phyloP scores from a whole-genome alignment of 2,329 filamentous ascomycete genomes.

The Colletotrichum falcatum region DNA sequence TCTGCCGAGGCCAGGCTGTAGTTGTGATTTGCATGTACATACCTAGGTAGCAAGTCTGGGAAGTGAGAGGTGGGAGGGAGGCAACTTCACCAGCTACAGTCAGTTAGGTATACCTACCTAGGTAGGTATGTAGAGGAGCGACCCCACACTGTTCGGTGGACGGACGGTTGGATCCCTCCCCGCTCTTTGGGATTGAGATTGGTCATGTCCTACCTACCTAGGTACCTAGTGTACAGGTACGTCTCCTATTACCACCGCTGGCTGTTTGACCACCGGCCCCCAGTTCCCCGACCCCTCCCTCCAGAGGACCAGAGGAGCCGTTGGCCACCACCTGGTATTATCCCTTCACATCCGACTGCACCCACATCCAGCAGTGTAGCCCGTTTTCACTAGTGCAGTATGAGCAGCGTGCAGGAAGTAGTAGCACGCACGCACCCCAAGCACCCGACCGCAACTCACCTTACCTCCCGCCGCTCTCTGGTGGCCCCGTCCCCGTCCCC shows the following conservation, averaged over 20 bases:
- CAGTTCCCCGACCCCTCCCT: slow-evolving; percentile 13
- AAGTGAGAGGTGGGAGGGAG: not conserved
- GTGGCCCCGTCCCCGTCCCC: slow-evolving; percentile 11
- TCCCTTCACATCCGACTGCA: slow-evolving; percentile 21
- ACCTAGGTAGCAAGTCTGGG: not conserved
- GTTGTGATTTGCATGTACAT: not conserved
- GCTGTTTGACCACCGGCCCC: slow-evolving; percentile 9
- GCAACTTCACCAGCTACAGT: not conserved
- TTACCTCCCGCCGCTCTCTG: slow-evolving; percentile 25
- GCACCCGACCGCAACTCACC: slow-evolving; percentile 29
- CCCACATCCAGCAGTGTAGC: not conserved
- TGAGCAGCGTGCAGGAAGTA: not conserved
- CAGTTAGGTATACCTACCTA: no score
- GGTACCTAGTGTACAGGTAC: not conserved
- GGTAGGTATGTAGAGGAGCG: slow-evolving; percentile 7
- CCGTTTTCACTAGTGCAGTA: not conserved
- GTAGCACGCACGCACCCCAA: slow-evolving; percentile 18
- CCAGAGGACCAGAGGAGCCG: slow-evolving; percentile 14
- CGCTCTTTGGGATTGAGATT: slow-evolving; percentile 14
- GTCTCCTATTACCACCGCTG: slow-evolving; percentile 14
- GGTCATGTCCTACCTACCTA: not conserved
- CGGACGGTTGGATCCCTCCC: slow-evolving; percentile 6
- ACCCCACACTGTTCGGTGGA: slow-evolving; percentile 31
- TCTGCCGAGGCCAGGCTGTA: not conserved
- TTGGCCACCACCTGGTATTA: slow-evolving; percentile 22